Percentiles rank a stretch among this genome's conserved stretches.
These are phyloP conservation scores for Scedosporium minutisporum DNA, from an alignment of 2,329 filamentous ascomycete genomes.

Conservation along the genomic window DNA sequence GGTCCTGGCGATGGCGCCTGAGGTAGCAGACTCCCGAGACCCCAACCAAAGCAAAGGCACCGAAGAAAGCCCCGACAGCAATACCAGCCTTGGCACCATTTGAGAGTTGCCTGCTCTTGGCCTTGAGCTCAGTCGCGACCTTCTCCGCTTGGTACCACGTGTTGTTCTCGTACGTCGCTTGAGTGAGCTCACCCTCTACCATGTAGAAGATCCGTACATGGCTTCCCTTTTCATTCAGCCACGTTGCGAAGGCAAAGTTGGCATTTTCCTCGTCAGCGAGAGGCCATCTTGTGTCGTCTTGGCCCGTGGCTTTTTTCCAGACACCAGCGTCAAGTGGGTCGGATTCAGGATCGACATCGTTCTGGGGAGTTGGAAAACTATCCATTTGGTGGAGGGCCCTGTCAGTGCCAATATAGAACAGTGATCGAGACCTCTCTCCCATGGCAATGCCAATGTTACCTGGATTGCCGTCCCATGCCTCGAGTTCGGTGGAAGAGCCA, in stretches of 20 bases:
- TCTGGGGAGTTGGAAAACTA: not conserved
- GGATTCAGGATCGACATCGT: not conserved
- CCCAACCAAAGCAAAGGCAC: not conserved
- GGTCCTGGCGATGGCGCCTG: not conserved
- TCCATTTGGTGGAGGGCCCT: not conserved
- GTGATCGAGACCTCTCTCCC: not conserved
- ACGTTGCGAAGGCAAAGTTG: not conserved
- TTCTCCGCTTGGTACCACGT: not conserved
- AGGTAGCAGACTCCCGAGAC: not conserved
- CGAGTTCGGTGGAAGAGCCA: not conserved
- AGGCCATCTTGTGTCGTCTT: not conserved
- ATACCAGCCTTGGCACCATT: not conserved
- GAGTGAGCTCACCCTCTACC: not conserved
- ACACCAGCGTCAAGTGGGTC: not conserved
- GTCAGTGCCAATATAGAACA: not conserved
- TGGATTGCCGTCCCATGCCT: not conserved
- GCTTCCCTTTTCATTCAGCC: not conserved
- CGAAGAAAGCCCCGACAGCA: not conserved
- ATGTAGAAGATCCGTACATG: not conserved
- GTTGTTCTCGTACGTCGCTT: not conserved
- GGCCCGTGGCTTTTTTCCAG: not conserved
- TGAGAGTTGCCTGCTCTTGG: not conserved
- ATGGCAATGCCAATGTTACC: not conserved
- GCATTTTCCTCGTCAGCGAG: not conserved
- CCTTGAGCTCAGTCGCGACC: not conserved